phyloP scores from a whole-genome alignment of 176 grass and related monocot species.

The Melocanna baccifera region DNA sequence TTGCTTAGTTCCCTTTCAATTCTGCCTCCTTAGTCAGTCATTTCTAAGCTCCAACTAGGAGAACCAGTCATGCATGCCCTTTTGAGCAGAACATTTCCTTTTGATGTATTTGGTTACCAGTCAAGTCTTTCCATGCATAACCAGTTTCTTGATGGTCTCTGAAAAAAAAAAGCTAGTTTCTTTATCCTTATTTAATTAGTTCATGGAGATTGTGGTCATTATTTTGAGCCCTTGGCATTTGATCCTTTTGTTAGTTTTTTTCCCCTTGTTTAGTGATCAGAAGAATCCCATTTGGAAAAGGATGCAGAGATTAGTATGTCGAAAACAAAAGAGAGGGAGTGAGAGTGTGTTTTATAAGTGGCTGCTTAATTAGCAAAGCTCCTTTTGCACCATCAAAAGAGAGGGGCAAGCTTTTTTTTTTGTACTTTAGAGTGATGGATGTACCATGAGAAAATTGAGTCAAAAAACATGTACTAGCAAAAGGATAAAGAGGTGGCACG shows the following conservation, averaged over 20 bases:
- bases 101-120: neutral
- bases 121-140: neutral
- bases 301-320: neutral
- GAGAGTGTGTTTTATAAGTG: neutral
- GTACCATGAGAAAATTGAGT: constrained; percentile 30
- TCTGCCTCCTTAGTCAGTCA: neutral
- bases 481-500: neutral
- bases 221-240: neutral
- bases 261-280: neutral
- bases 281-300: constrained; percentile 17
- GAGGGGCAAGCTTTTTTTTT: constrained; percentile 27
- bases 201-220: constrained; percentile 2
- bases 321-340: neutral
- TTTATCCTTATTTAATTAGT: neutral
- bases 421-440: constrained; percentile 31
- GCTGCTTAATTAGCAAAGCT: constrained; percentile 45
- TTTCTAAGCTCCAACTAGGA: neutral
- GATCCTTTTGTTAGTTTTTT: constrained; percentile 13
- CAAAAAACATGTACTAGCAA: constrained; percentile 9
- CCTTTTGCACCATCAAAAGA: constrained; percentile 31
- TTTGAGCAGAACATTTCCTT: neutral
- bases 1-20: constrained; percentile 14
- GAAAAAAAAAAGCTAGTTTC: neutral
- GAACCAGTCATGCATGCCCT: neutral
- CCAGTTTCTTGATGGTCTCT: neutral